Percentiles rank a stretch among this genome's conserved stretches.
Conservation (phyloP, 2,329 filamentous ascomycete genomes). For the Cladosporium sp. region DNA sequence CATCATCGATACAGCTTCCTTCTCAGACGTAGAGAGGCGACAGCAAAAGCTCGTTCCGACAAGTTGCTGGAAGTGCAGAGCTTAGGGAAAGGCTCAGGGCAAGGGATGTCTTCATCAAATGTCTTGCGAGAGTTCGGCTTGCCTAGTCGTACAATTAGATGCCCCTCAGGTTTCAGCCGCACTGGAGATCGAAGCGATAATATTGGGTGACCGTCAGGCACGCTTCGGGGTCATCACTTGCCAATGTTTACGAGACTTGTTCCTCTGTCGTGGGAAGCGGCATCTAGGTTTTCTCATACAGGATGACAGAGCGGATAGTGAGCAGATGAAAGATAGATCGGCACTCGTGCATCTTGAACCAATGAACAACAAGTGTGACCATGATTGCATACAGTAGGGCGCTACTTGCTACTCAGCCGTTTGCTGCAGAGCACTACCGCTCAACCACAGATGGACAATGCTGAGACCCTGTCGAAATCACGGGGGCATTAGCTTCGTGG, state of each 20-base stretch:
- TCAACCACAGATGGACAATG: not conserved
- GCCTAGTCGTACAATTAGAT: not conserved
- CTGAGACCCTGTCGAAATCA: not conserved
- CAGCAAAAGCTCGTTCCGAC: not conserved
- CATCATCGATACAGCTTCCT: not conserved
- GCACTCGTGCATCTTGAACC: not conserved
- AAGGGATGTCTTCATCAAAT: not conserved
- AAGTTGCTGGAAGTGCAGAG: not conserved
- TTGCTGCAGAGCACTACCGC: not conserved
- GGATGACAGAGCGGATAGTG: not conserved
- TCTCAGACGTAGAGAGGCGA: not conserved
- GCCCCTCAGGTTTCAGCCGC: not conserved
- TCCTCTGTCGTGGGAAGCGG: not conserved
- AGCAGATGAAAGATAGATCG: not conserved
- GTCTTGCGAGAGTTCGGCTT: not conserved
- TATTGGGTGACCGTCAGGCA: not conserved
- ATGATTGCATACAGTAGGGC: not conserved
- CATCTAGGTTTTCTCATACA: not conserved
- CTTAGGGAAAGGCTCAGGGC: not conserved
- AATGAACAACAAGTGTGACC: not conserved
- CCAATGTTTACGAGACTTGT: not conserved
- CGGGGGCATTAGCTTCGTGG: not conserved
- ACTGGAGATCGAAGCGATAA: not conserved
- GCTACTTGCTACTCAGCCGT: not conserved
- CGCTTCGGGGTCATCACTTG: not conserved